Evolutionary conservation across 805 yeast species (phyloP), one percentile per base, ranked within the genome.

Genomic region (Huiozyma sinensis): DNA sequence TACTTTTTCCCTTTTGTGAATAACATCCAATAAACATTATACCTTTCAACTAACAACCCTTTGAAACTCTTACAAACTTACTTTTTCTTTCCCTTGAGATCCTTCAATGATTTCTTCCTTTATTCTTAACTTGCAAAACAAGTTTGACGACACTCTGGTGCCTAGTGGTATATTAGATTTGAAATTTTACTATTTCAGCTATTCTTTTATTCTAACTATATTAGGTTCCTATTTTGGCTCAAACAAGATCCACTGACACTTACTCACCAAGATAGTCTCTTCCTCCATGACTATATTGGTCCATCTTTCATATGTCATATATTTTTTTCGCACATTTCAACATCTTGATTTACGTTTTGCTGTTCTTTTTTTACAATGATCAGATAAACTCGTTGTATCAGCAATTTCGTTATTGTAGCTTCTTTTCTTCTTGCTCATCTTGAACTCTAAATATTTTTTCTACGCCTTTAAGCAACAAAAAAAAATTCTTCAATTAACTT

Each of bases 231-330:
- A 83, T 84, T 84, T 81, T 78, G 77, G 82, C 38, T 47, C 69
- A 88, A 85, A 82, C 95, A 69, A 85, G 87, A 83, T 64, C 50
- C 39, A 52, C 72, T 71, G 63, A 76, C 72, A 62, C 63, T 68
- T 83, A 82, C 90, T 83, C 90, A 83, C 81, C 89, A 63, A 71
- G 69, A 60, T 71, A 65, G 40, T 51, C 61, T 54, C 41, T 44
- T 45, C 37, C 38, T 48, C 51, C 33, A 64, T 77, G 78, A 70
- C 52, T 68, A 64, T 65, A 62, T 68, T 67, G 85, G 81, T 80
- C 85, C 87, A 77, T 79, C 77, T 49, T 79, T 47, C 50, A 43
- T 73, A 56, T 61, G 53, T 53, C 53, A 38, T 37, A 54, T 47
- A 55, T 44, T 30, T 37, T 31, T 29, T 28, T 38, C 32, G 5